These are phyloP conservation scores for Cordyceps cateniannulata DNA, from an alignment of 2,329 filamentous ascomycete species.

Conservation along the genomic window DNA sequence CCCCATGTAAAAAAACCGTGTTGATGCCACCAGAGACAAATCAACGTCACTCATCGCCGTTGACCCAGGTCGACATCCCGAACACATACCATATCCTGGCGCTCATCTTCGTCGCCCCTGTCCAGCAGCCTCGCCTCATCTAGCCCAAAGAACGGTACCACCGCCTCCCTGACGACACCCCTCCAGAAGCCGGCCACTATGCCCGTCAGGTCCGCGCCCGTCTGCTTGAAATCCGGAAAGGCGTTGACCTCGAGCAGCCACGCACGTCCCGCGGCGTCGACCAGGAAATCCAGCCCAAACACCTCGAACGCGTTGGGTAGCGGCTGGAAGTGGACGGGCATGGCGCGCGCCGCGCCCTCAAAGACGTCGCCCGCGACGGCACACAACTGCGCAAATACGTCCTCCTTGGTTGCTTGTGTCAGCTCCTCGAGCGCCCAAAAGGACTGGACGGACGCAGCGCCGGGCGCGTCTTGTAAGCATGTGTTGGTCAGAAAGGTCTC, in stretches of 20 bases:
- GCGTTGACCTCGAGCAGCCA: conserved; percentile 92
- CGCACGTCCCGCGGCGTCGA: conserved; percentile 56
- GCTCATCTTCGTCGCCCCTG: conserved; percentile 16
- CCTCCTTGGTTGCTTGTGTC: conserved; percentile 45
- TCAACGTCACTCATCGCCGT: conserved; percentile 20
- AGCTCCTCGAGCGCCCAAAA: conserved; percentile 62
- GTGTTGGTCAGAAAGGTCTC: conserved; percentile 88
- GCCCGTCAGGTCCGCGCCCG: conserved; percentile 68
- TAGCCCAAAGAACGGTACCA: conserved; percentile 59
- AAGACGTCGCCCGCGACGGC: conserved; percentile 70
- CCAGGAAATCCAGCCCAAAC: conserved; percentile 85
- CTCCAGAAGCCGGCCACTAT: conserved; percentile 73
- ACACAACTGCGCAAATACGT: conserved; percentile 71
- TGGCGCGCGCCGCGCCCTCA: conserved; percentile 74
- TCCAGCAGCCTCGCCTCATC: conserved; percentile 18
- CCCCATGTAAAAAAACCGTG: too few relatives aligned
- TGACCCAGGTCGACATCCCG: conserved; percentile 48
- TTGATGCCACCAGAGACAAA: background rate
- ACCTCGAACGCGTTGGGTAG: conserved; percentile 85
- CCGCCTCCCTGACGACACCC: conserved; percentile 60
- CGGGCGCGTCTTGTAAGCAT: conserved; percentile 66
- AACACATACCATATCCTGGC: conserved; percentile 44
- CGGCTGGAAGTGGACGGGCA: conserved; percentile 88
- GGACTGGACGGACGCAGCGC: conserved; percentile 58
- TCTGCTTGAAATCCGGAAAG: conserved; percentile 94